Evolutionary conservation across 2,329 filamentous ascomycete genomes (phyloP), one percentile per base, ranked within the genome.

Genomic region (Plenodomus tracheiphilus): DNA sequence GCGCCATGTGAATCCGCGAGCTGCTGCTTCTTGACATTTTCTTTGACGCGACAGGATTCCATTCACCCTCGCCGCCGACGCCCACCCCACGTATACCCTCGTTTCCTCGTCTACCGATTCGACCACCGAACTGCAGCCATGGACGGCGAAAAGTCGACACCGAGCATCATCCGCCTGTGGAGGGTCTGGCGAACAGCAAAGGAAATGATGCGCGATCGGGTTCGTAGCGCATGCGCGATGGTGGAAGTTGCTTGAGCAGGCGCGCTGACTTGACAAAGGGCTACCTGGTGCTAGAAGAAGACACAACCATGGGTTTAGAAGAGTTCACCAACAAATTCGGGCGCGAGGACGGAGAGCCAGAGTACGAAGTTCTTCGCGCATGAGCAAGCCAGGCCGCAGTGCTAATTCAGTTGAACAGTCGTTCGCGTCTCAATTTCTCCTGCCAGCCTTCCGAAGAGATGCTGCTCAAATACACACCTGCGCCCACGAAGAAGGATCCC

Each of bases 121-220:
- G n/a, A n/a, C 25, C 39, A 41, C 11, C 46, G 40, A n/a, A 48
- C 51, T 41, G 48, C 54, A 43, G 54, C 39, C 35, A 70, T 70
- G 67, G 65, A 65, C 17, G 62, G 64, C 51, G 60, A 67, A 20
- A 61, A 58, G 28, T 58, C 60, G 39, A 57, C 46, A 46, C 51
- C 62, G 25, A 61, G 49, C 38, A 44, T 71, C 48, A 65, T 84
- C 58, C 85, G 89, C 70, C 84, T 97, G 62, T 99, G 94, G 93
- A 89, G 93, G 74, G 91, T 92, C 64, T 95, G 90, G 85, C 85
- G 86, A 75, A 99, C 94, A 8, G 86, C 91, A 41, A 91, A 96
- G 74, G 90, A 99, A 81, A 96, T 99, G 93, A 87, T 94, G 63
- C 81, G 83, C 54, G 94, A 97, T 74, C 80, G 93, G 73, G 92